Conservation (phyloP, 805 yeast genomes). For the Candida coquimbonensis region DNA sequence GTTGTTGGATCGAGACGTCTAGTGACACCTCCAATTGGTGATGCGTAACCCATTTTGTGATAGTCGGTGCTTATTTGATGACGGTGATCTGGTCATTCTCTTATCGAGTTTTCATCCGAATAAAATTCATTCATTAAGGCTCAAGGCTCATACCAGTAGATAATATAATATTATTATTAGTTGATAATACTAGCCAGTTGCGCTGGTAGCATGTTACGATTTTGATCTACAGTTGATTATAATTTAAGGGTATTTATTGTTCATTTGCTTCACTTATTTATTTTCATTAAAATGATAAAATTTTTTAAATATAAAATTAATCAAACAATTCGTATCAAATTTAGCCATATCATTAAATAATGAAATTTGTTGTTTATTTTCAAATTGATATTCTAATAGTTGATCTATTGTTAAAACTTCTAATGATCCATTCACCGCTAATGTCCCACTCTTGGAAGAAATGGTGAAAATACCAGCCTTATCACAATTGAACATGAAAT, state of each 20-base stretch:
- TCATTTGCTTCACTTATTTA: neutral
- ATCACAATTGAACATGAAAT: slow-evolving; percentile 71
- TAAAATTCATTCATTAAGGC: neutral
- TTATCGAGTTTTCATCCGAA: too few relatives aligned
- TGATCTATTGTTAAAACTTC: slow-evolving; percentile 61
- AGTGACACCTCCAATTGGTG: slow-evolving; percentile 33
- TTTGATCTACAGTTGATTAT: too few relatives aligned
- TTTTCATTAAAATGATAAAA: slow-evolving; percentile 46
- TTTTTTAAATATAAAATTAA: slow-evolving; percentile 64
- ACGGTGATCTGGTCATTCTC: neutral
- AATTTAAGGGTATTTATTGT: too few relatives aligned
- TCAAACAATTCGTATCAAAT: slow-evolving; percentile 61
- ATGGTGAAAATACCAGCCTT: slow-evolving; percentile 64
- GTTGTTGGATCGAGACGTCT: slow-evolving; percentile 27
- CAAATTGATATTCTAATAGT: slow-evolving; percentile 67
- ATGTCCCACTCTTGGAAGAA: slow-evolving; percentile 66
- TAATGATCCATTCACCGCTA: slow-evolving; percentile 51
- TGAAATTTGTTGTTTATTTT: slow-evolving; percentile 44
- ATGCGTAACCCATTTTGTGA: slow-evolving; percentile 31
- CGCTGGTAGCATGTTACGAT: too few relatives aligned
- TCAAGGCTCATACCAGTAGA: too few relatives aligned
- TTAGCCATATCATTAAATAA: slow-evolving; percentile 62
- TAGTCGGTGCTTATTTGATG: too few relatives aligned
- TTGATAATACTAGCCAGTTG: too few relatives aligned
- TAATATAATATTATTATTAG: too few relatives aligned